Evolutionary conservation across 2,329 filamentous ascomycete genomes (phyloP), one percentile per base, ranked within the genome.

Genomic region (Pyrenophora graminea): DNA sequence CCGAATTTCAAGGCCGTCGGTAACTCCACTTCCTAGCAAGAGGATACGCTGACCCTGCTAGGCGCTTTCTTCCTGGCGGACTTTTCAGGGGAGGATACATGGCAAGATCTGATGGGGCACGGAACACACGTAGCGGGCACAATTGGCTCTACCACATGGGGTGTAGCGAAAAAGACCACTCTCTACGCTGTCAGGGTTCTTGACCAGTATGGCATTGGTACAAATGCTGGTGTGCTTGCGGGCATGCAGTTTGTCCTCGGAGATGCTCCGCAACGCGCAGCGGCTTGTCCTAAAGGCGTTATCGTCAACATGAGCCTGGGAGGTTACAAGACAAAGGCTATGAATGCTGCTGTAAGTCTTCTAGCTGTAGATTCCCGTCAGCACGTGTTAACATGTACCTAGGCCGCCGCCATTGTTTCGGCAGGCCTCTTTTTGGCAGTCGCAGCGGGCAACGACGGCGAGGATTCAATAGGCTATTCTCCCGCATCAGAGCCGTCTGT

Each of bases 121-220:
- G 71, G 72, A 8, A 74, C 72, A n/a, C 70, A 73, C 44, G 60
- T 67, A 18, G 69, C 70, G 23, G 69, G 69, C 21, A 73, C 66
- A 1, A 64, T 71, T 23, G 68, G 67, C 8, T 68, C 56, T 32
- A 47, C 33, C 17, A 69, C 63, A 4, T 72, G 67, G 41, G 70
- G 70, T 13, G 64, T 74, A 19, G 68, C 68, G 2, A 71, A 70
- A 56, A 71, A 69, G 38, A 66, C 64, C 3, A 69, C 64, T 17
- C 53, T 75, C 31, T 68, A 63, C 32, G 68, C 66, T 39, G 65
- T 75, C 47, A 73, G 74, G 46, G 73, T 74, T 8, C 63, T 76
- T 12, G 54, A 70, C 33, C 55, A 55, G 15, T 30, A n/a, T 4
- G 70, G 69, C 21, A 53, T 40, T 2, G 67, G 65, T 27, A 59